phyloP scores from a whole-genome alignment of 164 flowering plant genomes.

The Vitis labrusca region DNA sequence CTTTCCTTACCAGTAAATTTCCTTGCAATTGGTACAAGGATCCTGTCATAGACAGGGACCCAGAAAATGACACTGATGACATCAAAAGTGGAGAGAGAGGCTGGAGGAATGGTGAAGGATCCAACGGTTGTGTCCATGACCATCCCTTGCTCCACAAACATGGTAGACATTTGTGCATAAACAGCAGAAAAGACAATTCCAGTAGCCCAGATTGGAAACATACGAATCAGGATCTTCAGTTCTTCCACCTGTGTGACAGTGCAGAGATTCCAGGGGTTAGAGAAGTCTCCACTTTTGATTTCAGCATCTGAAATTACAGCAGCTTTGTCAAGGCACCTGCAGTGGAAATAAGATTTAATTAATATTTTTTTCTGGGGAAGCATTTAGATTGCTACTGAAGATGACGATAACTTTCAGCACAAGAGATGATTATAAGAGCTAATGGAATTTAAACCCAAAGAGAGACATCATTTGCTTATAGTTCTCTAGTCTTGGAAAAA shows the following conservation, averaged over 20 bases:
- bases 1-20: conserved; percentile 69
- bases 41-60: conserved; percentile 79
- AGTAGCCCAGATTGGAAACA: conserved; percentile 94
- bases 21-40: conserved; percentile 74
- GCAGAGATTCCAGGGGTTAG: conserved; percentile 73
- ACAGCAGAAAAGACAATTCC: conserved; percentile 83
- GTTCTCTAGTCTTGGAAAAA: background rate
- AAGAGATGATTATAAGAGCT: background rate
- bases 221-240: conserved; percentile 74
- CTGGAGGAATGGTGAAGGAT: conserved; percentile 83
- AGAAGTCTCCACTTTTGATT: conserved; percentile 46
- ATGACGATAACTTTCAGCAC: background rate
- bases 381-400: background rate
- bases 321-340: conserved; percentile 79
- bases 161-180: conserved; percentile 84
- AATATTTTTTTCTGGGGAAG: background rate
- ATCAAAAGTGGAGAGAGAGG: conserved; percentile 83
- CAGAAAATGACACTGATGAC: conserved; percentile 74
- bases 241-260: conserved; percentile 91
- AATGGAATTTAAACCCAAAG: background rate
- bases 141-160: conserved; percentile 88
- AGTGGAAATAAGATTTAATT: conserved; percentile 5
- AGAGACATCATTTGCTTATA: background rate
- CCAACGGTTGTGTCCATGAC: conserved; percentile 74
- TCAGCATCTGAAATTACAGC: conserved; percentile 64